Percentiles rank a stretch among this genome's conserved stretches.
These are phyloP conservation scores for Exobasidium cylindrosporum DNA, from an alignment of 1,284 basidiomycete species.

Conservation along the genomic window DNA sequence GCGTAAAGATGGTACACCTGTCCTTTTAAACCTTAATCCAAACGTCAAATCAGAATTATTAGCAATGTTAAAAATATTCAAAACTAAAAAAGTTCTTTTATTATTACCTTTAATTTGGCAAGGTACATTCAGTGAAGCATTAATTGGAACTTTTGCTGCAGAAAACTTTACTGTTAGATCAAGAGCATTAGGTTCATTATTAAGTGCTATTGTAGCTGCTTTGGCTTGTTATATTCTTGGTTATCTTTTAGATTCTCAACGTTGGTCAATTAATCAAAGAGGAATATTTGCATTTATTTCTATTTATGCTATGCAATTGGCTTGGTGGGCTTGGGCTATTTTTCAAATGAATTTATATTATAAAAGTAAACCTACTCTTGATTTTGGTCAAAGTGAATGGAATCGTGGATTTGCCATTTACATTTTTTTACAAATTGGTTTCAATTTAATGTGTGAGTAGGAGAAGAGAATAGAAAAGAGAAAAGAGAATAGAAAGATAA, in stretches of 20 bases:
- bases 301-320: conserved; percentile 39
- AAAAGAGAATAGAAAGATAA: too few species aligned
- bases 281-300: conserved; percentile 34
- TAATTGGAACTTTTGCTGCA: conserved; percentile 50
- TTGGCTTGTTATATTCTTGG: conserved; percentile 52
- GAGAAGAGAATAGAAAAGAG: too few species aligned
- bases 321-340: conserved; percentile 53
- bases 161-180: conserved; percentile 41
- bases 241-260: conserved; percentile 51
- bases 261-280: conserved; percentile 39
- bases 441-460: conserved; percentile 30
- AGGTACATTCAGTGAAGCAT: conserved; percentile 41
- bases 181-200: conserved; percentile 55
- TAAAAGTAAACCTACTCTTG: conserved; percentile 22
- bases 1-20: conserved; percentile 52
- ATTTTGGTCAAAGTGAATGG: conserved; percentile 49
- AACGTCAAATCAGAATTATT: conserved; percentile 38
- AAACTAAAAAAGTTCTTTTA: conserved; percentile 35
- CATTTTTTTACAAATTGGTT: conserved; percentile 46
- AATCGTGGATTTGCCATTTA: conserved; percentile 44
- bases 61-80: conserved; percentile 37
- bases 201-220: conserved; percentile 48
- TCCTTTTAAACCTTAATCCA: conserved; percentile 43
- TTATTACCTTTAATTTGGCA: conserved; percentile 45
- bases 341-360: conserved; percentile 39